phyloP scores from a whole-genome alignment of 192 early-diverging fungal genomes.

The Coemansia sp. region DNA sequence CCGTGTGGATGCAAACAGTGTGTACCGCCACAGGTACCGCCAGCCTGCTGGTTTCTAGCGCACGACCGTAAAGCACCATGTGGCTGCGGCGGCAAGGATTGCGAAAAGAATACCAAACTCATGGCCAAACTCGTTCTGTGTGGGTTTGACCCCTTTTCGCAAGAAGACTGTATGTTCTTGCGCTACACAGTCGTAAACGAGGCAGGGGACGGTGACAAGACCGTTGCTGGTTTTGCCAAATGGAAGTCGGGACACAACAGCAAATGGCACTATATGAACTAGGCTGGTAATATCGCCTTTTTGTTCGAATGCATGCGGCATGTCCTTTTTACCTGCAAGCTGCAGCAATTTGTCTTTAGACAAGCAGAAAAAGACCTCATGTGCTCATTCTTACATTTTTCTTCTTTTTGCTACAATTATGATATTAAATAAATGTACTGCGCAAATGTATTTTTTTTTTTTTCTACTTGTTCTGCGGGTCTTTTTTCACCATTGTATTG shows the following conservation, averaged over 20 bases:
- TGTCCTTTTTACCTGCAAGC: not conserved
- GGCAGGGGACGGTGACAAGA: conserved; percentile 38
- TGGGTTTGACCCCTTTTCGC: conserved; percentile 36
- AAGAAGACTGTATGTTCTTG: conserved; percentile 49
- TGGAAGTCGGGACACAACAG: conserved; percentile 44
- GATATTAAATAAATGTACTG: not conserved
- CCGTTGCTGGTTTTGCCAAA: conserved; percentile 41
- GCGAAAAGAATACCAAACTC: conserved; percentile 33
- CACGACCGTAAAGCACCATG: conserved; percentile 51
- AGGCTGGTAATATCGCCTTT: conserved; percentile 13
- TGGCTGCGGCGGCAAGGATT: conserved; percentile 40
- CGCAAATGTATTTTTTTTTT: conserved; percentile 1
- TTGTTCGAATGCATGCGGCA: conserved; percentile 2
- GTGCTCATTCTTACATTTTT: not conserved
- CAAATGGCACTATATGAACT: conserved; percentile 41
- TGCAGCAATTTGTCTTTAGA: conserved; percentile 8
- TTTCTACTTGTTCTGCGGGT: not conserved
- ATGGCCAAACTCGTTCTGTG: conserved; percentile 49
- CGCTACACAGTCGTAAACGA: conserved; percentile 45
- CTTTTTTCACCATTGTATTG: not conserved
- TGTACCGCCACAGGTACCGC: conserved; percentile 21
- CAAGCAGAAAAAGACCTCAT: not conserved
- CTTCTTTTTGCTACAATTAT: not conserved
- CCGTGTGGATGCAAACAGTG: conserved; percentile 30
- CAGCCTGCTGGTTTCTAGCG: conserved; percentile 47